These are phyloP conservation scores for Fusarium concolor DNA, from an alignment of 2,329 filamentous ascomycete genomes.

Conservation along the genomic window DNA sequence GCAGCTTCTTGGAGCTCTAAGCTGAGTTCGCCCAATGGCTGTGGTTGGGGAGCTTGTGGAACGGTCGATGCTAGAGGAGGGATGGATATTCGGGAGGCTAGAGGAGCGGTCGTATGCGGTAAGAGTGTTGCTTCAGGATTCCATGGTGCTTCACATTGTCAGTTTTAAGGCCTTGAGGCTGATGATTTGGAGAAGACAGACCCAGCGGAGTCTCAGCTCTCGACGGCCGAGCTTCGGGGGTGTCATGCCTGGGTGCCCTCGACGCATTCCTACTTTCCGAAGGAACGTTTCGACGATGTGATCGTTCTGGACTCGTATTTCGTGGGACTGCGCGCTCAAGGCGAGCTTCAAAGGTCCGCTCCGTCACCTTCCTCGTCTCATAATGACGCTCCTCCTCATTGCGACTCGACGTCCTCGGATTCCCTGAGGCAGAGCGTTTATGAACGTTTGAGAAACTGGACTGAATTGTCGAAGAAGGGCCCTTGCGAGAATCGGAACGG, in stretches of 20 bases:
- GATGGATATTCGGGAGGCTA: constrained; percentile 72
- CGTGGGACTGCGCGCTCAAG: constrained; percentile 70
- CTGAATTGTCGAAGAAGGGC: constrained; percentile 52
- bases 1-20: constrained; percentile 86
- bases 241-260: constrained; percentile 56
- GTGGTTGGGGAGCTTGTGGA: constrained; percentile 74
- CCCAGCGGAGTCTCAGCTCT: constrained; percentile 63
- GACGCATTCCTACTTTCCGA: constrained; percentile 53
- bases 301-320: constrained; percentile 68
- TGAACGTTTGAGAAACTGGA: constrained; percentile 56
- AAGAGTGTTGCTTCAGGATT: constrained; percentile 82
- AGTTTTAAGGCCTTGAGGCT: constrained; percentile 22
- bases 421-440: constrained; percentile 69
- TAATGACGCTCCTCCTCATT: constrained; percentile 56
- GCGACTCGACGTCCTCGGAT: constrained; percentile 63
- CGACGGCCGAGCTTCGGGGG: constrained; percentile 56
- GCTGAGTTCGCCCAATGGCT: constrained; percentile 78
- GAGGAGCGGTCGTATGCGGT: constrained; percentile 73
- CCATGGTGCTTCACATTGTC: constrained; percentile 68
- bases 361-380: constrained; percentile 66
- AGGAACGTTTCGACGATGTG: constrained; percentile 57
- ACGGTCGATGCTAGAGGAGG: constrained; percentile 83
- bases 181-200: constrained; percentile 48
- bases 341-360: constrained; percentile 68
- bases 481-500: constrained; percentile 53